A percentile compares a stretch with the other conserved stretches of the same genome.
Evolutionary conservation across 768 basidiomycete species (phyloP).

Genomic region (Phylloporus rhodoxanthus): DNA sequence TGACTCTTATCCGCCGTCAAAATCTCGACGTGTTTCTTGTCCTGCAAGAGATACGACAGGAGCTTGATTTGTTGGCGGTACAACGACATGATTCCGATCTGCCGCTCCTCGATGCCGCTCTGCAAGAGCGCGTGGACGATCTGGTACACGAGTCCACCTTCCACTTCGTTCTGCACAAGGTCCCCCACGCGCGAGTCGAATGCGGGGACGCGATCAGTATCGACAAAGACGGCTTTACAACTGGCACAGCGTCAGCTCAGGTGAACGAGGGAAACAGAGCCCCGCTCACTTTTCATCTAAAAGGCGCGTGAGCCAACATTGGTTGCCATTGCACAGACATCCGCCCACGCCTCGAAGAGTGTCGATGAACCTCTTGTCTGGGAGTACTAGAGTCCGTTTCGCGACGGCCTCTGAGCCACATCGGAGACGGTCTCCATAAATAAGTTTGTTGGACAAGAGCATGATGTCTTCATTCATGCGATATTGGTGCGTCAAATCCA

Average conservation of each 20-base stretch:
- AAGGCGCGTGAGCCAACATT: constrained; percentile 70
- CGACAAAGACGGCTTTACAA: constrained; percentile 86
- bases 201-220: constrained; percentile 81
- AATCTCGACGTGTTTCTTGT: constrained; percentile 62
- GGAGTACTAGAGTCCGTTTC: constrained; percentile 49
- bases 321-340: constrained; percentile 28
- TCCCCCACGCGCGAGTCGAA: constrained; percentile 79
- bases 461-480: constrained; percentile 98
- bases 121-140: constrained; percentile 58
- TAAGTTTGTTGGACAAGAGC: constrained; percentile 79
- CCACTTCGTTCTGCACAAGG: constrained; percentile 82
- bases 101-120: constrained; percentile 58
- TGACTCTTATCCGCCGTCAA: constrained; percentile 92
- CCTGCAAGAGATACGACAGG: constrained; percentile 57
- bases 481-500: constrained; percentile 85
- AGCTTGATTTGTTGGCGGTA: constrained; percentile 97
- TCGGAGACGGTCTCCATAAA: constrained; percentile 70
- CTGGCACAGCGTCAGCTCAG: constrained; percentile 34
- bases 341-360: constrained; percentile 36
- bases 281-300: constrained; percentile 56
- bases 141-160: constrained; percentile 67
- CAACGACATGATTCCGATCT: constrained; percentile 85
- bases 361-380: constrained; percentile 39
- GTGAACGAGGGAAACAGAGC: no score
- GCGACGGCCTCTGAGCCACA: constrained; percentile 78